Conservation (phyloP, 2,329 filamentous ascomycete species). For the Monosporascus sp. region DNA sequence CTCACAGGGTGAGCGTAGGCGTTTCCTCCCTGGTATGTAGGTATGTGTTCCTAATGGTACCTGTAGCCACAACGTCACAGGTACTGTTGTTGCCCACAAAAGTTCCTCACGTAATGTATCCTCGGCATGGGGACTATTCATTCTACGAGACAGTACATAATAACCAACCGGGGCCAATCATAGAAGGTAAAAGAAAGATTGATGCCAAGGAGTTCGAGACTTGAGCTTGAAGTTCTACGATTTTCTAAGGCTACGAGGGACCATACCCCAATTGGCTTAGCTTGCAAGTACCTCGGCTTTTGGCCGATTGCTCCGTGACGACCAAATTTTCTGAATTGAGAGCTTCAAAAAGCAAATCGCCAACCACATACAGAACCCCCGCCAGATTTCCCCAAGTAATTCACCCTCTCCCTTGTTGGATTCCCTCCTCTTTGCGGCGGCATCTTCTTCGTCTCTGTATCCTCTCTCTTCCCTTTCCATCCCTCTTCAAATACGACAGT, state of each 20-base stretch:
- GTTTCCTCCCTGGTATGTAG: no score
- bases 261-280: slow-evolving; percentile 29
- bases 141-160: no score
- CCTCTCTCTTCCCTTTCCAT: slow-evolving; percentile 17
- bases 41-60: no score
- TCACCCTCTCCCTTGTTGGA: slow-evolving; percentile 19
- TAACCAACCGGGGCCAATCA: no score
- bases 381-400: background rate
- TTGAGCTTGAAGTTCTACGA: slow-evolving; percentile 21
- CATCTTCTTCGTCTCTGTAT: slow-evolving; percentile 20
- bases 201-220: background rate
- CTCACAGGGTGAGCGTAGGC: no score
- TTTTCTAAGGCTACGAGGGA: slow-evolving; percentile 23
- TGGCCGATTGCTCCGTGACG: slow-evolving; percentile 19
- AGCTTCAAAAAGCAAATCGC: slow-evolving; percentile 3
- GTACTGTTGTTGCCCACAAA: no score
- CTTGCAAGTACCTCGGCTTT: slow-evolving; percentile 20
- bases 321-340: slow-evolving; percentile 31
- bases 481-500: slow-evolving; percentile 20
- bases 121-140: no score
- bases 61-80: no score
- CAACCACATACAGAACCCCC: slow-evolving; percentile 11
- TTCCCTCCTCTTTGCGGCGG: slow-evolving; percentile 19
- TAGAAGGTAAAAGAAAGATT: no score
- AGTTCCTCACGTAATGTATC: no score